phyloP scores from a whole-genome alignment of 2,329 filamentous ascomycete genomes.

The Penicillium sclerotiorum region DNA sequence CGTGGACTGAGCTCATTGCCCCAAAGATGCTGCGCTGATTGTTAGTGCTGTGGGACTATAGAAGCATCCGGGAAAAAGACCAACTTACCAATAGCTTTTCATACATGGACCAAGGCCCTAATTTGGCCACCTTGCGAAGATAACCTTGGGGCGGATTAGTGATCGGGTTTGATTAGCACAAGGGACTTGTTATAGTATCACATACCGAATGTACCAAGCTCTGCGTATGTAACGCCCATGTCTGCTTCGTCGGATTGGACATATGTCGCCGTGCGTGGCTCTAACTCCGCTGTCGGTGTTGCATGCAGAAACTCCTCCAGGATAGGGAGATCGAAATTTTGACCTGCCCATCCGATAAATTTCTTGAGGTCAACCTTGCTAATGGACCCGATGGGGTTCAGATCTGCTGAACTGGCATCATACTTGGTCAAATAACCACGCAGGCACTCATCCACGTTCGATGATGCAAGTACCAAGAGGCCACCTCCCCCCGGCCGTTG shows the following conservation, averaged over 20 bases:
- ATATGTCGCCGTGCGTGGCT: slow-evolving; percentile 67
- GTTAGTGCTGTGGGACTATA: background rate
- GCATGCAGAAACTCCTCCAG: slow-evolving; percentile 68
- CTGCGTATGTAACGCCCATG: slow-evolving; percentile 58
- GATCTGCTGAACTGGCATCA: slow-evolving; percentile 59
- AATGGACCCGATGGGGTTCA: slow-evolving; percentile 50
- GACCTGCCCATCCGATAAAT: slow-evolving; percentile 68
- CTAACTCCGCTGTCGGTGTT: slow-evolving; percentile 63
- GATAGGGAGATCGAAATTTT: slow-evolving; percentile 64
- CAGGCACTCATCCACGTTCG: slow-evolving; percentile 61
- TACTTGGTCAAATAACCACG: slow-evolving; percentile 71
- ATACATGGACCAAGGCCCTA: slow-evolving; percentile 59
- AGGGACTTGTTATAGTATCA: background rate
- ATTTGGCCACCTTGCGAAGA: slow-evolving; percentile 57
- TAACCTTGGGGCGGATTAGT: slow-evolving; percentile 31
- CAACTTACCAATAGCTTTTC: slow-evolving; percentile 48
- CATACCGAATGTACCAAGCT: slow-evolving; percentile 55
- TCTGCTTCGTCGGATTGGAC: slow-evolving; percentile 61
- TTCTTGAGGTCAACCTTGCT: slow-evolving; percentile 70
- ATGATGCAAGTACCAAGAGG: slow-evolving; percentile 67
- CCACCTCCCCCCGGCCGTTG: slow-evolving; percentile 58
- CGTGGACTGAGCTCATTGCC: slow-evolving; percentile 41
- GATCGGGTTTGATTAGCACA: background rate
- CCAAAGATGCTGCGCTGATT: slow-evolving; percentile 48
- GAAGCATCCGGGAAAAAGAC: background rate